Base-by-base conservation (phyloP, 2,329 filamentous ascomycete genomes). In the Gnomoniopsis smithogilvyi region DNA sequence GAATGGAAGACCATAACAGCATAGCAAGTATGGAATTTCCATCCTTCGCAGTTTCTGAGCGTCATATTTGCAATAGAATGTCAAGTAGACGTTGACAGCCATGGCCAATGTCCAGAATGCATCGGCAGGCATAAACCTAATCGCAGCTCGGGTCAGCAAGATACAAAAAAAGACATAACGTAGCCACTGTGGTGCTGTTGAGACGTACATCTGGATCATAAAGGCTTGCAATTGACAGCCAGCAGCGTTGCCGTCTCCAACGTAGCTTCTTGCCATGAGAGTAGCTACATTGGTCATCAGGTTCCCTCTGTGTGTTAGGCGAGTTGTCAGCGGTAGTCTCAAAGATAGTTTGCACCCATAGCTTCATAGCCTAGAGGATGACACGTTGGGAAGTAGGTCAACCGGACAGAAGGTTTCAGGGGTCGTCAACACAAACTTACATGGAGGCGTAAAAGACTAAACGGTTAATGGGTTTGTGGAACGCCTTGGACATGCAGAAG, bases 401-500 rank as follows among this genome's bases (percentile, higher is more conserved):
- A 43, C n/a, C 15, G n/a, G 38, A 43, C 4, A 19, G 15, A 4
- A 19, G 38, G n/a, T 14, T 43, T n/a, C n/a, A n/a, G n/a, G n/a
- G n/a, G n/a, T n/a, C n/a, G n/a, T n/a, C n/a, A n/a, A 19, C n/a
- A 34, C 2, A 15, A 3, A 56, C 60, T 43, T 51, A 54, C 60
- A 91, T 89, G 0, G 89, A 89, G 7, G 91, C 91, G 70, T 89
- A 95, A 71, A 96, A 94, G 11, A 94, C 87, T 0, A 96, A 80
- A 19, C 91, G 82, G 68, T 95, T 95, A 75, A 95, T 92, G n/a
- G 91, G 89, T 68, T 92, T 94, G 67, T 90, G 89, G 69, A 95
- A 95, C 6, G 81, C 80, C 17, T 79, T 80, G 34, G 87, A 90
- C n/a, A 73, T 72, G 33, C 83, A 74, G 68, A 93, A 95, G 3